Base-by-base conservation (phyloP, 78 protist species). In the Creolimax fragrantissima region DNA sequence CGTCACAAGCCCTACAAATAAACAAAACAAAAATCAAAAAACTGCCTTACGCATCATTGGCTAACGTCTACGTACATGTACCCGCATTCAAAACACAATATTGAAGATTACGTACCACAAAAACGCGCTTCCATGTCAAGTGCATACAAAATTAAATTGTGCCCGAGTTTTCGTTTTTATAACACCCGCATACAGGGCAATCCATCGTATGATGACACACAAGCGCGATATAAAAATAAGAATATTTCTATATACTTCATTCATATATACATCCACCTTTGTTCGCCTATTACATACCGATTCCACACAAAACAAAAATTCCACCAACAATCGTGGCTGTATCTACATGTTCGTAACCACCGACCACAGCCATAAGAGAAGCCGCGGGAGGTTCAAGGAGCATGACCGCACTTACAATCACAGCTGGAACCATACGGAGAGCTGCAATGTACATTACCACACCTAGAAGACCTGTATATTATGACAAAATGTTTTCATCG, bases 361-460 rank as follows among this genome's bases (percentile, higher is more conserved):
- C 86, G 86, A 83, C 7, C 44, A 83, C 86, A 11, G 42, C 35
- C 86, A 83, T 83, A 35, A 41, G 44, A 17, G 42, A 35, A 5
- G 42, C 86, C 6, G 35, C 6, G 2, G 35, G 42, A 5, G 86
- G 86, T 41, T 83, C 86, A 0, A 83, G 7, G 42, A 83, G 86
- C 86, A 83, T 83, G 41, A 24, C 86, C 5, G 35, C 86, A 83
- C 42, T 35, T 41, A 83, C 86, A 83, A 83, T 24, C 42, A 83
- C 35, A 17, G 86, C 42, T 41, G 86, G 86, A 35, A 83, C 86
- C 86, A 83, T 83, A 41, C 86, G 86, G 6, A 83, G 86, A 0
- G 86, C 86, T 11, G 86, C 86, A 11, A 83, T 83, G 86, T 83
- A 83, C 86, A 41, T 83, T 36, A 83, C 35, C 5, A 83, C 86